These are phyloP conservation scores for Diplodia mutila DNA, from an alignment of 2,329 filamentous ascomycete species.

Conservation along the genomic window DNA sequence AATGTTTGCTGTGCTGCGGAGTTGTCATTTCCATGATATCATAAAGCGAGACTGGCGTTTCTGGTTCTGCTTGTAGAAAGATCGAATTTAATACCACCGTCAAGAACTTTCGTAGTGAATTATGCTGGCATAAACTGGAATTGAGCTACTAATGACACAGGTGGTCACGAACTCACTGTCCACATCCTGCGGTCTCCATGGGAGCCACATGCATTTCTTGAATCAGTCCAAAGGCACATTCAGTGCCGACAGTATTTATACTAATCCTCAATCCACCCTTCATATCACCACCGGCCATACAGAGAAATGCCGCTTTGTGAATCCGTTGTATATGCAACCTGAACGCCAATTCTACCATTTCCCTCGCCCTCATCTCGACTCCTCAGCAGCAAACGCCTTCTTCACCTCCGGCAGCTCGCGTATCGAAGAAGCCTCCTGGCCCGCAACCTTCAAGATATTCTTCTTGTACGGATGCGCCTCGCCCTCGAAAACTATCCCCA, in stretches of 20 bases:
- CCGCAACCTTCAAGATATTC: constrained; percentile 78
- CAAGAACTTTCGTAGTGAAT: neutral
- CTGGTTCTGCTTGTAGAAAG: constrained; percentile 7
- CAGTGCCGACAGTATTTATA: constrained; percentile 8
- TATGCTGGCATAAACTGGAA: neutral
- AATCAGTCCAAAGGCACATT: neutral
- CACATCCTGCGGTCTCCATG: neutral
- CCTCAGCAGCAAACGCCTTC: constrained; percentile 40
- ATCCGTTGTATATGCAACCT: constrained; percentile 13
- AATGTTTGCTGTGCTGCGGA: constrained; percentile 21
- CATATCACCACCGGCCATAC: neutral
- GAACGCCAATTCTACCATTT: constrained; percentile 16
- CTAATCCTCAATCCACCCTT: neutral
- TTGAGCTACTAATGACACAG: neutral
- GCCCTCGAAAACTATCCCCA: constrained; percentile 76
- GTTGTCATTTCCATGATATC: constrained; percentile 20
- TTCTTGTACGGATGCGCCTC: constrained; percentile 85
- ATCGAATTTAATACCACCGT: neutral
- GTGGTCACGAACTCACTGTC: neutral
- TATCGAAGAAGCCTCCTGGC: constrained; percentile 44
- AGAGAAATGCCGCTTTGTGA: constrained; percentile 12
- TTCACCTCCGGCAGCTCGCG: constrained; percentile 43
- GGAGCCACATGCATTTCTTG: neutral
- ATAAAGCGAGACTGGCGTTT: constrained; percentile 26
- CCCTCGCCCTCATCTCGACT: constrained; percentile 25